Evolutionary conservation across 2,329 filamentous ascomycete species (phyloP).

Genomic region (Claviceps africana): DNA sequence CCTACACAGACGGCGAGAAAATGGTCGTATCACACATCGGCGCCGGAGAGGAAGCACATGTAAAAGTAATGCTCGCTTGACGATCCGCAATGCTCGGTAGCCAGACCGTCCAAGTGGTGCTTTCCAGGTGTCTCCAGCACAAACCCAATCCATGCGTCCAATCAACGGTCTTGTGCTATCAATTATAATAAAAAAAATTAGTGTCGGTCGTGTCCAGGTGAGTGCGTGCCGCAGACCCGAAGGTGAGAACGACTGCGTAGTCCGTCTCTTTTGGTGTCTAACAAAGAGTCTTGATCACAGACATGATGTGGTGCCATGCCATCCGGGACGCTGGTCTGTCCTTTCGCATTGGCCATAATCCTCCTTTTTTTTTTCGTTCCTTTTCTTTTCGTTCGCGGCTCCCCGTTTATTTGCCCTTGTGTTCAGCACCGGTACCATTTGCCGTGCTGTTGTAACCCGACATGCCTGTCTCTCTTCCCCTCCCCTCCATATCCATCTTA

Average conservation of each 20-base stretch:
- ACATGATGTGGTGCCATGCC: background rate
- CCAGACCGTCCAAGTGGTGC: background rate
- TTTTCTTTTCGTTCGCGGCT: background rate
- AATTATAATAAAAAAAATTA: no score
- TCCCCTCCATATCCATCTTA: background rate
- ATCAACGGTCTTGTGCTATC: no score
- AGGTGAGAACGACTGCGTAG: background rate
- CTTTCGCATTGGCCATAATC: background rate
- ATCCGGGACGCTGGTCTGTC: background rate
- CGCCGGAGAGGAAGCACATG: background rate
- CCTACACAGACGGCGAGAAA: background rate
- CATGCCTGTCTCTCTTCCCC: background rate
- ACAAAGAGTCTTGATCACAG: background rate
- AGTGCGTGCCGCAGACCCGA: background rate
- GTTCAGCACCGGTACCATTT: background rate
- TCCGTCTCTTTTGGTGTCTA: background rate
- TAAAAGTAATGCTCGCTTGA: background rate
- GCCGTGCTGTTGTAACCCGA: background rate
- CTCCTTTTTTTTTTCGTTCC: background rate
- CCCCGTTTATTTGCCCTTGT: background rate
- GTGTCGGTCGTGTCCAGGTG: slow-evolving; percentile 1
- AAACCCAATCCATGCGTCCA: no score
- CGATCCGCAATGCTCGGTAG: background rate
- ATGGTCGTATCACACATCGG: background rate
- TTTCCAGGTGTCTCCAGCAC: no score